Evolutionary conservation across 345 rosid genomes (phyloP).

Genomic region (Camelina sativa): DNA sequence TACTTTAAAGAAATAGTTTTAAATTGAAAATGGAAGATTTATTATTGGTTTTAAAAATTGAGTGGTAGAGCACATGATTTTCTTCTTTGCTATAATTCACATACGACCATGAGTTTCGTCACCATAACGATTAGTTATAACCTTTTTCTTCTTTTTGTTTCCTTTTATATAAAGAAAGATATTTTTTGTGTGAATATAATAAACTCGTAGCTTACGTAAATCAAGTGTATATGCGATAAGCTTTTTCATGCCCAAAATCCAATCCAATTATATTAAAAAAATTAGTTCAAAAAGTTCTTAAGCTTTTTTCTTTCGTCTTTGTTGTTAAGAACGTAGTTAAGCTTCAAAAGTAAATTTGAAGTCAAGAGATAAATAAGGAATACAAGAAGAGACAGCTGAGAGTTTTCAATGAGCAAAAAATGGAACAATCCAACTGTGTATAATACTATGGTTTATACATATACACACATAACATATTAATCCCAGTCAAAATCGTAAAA

Average conservation of each 20-base stretch:
- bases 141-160: background rate
- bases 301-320: too few relatives aligned
- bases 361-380: too few relatives aligned
- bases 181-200: background rate
- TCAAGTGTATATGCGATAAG: too few relatives aligned
- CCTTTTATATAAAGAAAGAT: background rate
- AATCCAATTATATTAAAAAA: background rate
- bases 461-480: background rate
- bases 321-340: too few relatives aligned
- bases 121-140: background rate
- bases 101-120: background rate
- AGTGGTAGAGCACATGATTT: background rate
- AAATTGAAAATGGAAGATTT: too few relatives aligned
- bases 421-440: background rate
- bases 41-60: background rate
- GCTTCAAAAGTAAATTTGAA: too few relatives aligned
- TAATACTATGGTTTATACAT: background rate
- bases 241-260: background rate
- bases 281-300: too few relatives aligned
- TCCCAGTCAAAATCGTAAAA: constrained; percentile 21
- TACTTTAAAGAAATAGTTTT: background rate
- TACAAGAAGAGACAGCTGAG: too few relatives aligned
- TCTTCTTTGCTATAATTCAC: background rate
- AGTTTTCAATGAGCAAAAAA: too few relatives aligned
- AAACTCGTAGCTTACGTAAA: background rate